Conservation (phyloP, 257 asterid genomes). For the Scutellaria baicalensis region DNA sequence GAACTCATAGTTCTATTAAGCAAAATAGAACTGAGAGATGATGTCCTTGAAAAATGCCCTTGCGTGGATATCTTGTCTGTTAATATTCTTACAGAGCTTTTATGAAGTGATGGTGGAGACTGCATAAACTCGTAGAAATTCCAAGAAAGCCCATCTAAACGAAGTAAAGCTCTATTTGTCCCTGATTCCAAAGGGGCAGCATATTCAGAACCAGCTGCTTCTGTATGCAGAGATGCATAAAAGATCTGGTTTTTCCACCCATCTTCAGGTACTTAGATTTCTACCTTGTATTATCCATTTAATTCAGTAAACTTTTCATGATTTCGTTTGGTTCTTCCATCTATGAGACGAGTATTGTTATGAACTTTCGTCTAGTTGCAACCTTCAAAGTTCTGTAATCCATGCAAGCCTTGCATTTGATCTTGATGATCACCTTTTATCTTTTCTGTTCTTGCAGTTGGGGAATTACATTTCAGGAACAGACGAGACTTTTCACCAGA, state of each 20-base stretch:
- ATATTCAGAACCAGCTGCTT: constrained; percentile 20
- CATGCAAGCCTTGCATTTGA: not conserved
- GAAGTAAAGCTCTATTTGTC: constrained; percentile 10
- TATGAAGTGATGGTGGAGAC: constrained; percentile 7
- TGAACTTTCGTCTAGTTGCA: not conserved
- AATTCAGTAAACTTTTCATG: not conserved
- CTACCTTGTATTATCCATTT: not conserved
- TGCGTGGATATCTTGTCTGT: constrained; percentile 1
- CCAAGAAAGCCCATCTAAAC: constrained; percentile 16
- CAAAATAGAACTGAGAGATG: constrained; percentile 12
- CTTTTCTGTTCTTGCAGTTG: constrained; percentile 19
- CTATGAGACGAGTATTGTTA: not conserved
- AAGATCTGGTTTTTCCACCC: constrained; percentile 14
- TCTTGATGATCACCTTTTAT: not conserved
- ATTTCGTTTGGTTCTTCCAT: not conserved
- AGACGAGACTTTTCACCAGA: not conserved
- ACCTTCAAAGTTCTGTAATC: not conserved
- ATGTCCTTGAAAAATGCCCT: constrained; percentile 14
- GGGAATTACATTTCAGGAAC: constrained; percentile 9
- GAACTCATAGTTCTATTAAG: constrained; percentile 3
- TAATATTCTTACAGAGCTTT: constrained; percentile 15
- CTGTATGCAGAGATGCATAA: constrained; percentile 16
- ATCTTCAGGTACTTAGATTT: constrained; percentile 26
- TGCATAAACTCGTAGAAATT: constrained; percentile 12
- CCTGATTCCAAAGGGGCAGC: constrained; percentile 20